phyloP scores from a whole-genome alignment of 2,329 filamentous ascomycete genomes.

The Cryoendolithus antarcticus region DNA sequence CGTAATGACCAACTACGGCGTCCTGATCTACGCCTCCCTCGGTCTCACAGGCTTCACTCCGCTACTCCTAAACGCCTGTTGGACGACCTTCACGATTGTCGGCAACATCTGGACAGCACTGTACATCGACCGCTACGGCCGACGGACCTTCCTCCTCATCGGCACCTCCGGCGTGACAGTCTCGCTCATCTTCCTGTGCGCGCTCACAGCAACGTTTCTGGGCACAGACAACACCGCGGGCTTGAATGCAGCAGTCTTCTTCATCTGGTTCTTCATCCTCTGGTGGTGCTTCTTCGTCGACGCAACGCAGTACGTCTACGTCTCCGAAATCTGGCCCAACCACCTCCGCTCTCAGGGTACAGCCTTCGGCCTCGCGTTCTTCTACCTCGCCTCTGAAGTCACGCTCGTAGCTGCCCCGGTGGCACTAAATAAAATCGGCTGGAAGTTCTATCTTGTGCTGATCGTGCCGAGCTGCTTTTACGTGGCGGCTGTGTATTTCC shows the following conservation, averaged over 20 bases:
- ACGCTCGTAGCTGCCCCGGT: constrained; percentile 20
- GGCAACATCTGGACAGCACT: constrained; percentile 31
- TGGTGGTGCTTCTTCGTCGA: constrained; percentile 34
- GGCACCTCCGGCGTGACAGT: constrained; percentile 31
- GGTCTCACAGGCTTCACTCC: constrained; percentile 28
- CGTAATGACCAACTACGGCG: constrained; percentile 27
- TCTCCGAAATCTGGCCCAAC: constrained; percentile 35
- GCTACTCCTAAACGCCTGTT: constrained; percentile 32
- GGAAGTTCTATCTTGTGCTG: constrained; percentile 11
- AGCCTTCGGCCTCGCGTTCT: constrained; percentile 24
- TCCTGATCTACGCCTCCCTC: constrained; percentile 27
- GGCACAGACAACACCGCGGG: constrained; percentile 24
- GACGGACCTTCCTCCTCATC: constrained; percentile 30
- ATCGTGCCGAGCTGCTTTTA: constrained; percentile 8
- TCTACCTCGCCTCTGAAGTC: constrained; percentile 26
- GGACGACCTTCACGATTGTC: constrained; percentile 29
- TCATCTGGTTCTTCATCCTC: constrained; percentile 29
- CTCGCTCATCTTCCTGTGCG: constrained; percentile 28
- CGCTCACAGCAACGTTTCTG: constrained; percentile 24
- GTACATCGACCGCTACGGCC: constrained; percentile 28
- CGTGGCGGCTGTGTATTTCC: constrained; percentile 6
- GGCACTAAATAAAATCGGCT: constrained; percentile 14
- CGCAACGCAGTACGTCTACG: constrained; percentile 36
- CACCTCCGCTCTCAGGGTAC: constrained; percentile 27
- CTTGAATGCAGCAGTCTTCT: constrained; percentile 27